Evolutionary conservation across 257 asterid genomes (phyloP), one percentile per base, ranked within the genome.

Genomic region (Solanum tarijense): DNA sequence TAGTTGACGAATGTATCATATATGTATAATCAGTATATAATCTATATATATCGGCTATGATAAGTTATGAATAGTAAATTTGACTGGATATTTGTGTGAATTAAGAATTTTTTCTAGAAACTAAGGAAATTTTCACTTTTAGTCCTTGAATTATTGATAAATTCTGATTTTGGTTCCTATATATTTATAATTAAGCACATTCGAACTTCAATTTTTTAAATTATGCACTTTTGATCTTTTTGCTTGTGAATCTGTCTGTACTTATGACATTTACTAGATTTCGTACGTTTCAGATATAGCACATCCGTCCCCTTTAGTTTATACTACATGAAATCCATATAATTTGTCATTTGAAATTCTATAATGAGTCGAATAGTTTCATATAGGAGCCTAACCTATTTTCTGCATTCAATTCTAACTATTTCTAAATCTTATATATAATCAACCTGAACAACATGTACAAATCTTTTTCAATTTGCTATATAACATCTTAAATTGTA

Each of bases 251-350:
- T 62, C 2, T 11, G 4, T 0, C 9, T 52, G 29, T 27, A 27
- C 29, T 65, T 25, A 1, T 0, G 34, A 65, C 1, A 65, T 65
- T 65, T 11, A 25, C 1, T 66, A 66, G 25, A 66, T 25, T 0
- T 25, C 9, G 2, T 11, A 66, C 2, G 8, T 12, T 0, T 66
- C 2, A 0, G 0, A 25, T 66, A 25, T 66, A 25, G 0, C 9
- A 2, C 3, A 0, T 66, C 0, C 0, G 3, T 1, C 72, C 34
- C 20, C 16, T 66, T 66, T 5, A 66, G 5, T 66, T 66, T 25
- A 25, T 25, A 66, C 20, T 27, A 66, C 34, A 66, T 18, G 65
- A 55, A 55, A 55, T 55, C 0, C 29, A 27, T 14, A 43, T 12
- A 66, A 66, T 5, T 66, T 25, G 9, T n/a, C 73, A 25, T 2